phyloP scores from a whole-genome alignment of 1,139 yeast species.

The Nematodospora anomalae region DNA sequence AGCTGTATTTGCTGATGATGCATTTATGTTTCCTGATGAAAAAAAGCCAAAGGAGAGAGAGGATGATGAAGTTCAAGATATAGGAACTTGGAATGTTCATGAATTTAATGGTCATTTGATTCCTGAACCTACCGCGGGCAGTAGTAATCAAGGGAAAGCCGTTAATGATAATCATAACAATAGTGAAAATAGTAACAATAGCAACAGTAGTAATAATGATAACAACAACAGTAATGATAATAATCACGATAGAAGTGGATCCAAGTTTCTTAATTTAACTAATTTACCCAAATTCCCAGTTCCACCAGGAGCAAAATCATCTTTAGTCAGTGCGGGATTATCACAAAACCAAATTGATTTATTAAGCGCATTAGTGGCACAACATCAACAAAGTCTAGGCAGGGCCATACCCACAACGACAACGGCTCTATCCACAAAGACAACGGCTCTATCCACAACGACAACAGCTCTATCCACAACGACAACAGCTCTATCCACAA shows the following conservation, averaged over 20 bases:
- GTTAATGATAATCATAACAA: slow-evolving; percentile 6
- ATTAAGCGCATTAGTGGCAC: slow-evolving; percentile 69
- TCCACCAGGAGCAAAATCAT: slow-evolving; percentile 68
- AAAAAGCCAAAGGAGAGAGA: slow-evolving; percentile 52
- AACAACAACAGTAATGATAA: slow-evolving; percentile 1
- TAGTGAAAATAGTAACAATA: slow-evolving; percentile 1
- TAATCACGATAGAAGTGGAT: slow-evolving; percentile 1
- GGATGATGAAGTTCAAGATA: slow-evolving; percentile 16
- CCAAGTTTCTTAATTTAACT: slow-evolving; percentile 10
- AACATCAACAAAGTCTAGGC: slow-evolving; percentile 51
- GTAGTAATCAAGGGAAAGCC: slow-evolving; percentile 4
- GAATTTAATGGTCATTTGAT: slow-evolving; percentile 6
- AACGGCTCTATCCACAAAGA: slow-evolving; percentile 9
- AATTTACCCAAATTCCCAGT: slow-evolving; percentile 61
- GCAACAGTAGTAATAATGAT: too few species aligned
- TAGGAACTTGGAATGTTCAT: slow-evolving; percentile 7
- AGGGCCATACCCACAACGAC: slow-evolving; percentile 19
- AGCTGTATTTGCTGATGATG: slow-evolving; percentile 79
- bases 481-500: slow-evolving; percentile 10
- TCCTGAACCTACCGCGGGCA: neutral
- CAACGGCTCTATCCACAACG: slow-evolving; percentile 10
- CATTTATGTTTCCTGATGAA: slow-evolving; percentile 76
- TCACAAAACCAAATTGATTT: slow-evolving; percentile 69
- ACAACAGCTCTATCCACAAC: slow-evolving; percentile 10
- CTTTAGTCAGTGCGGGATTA: slow-evolving; percentile 64